Evolutionary conservation across 169 alveolate genomes (phyloP), one percentile per base, ranked within the genome.

Genomic region (Pseudocohnilembus persalinus): DNA sequence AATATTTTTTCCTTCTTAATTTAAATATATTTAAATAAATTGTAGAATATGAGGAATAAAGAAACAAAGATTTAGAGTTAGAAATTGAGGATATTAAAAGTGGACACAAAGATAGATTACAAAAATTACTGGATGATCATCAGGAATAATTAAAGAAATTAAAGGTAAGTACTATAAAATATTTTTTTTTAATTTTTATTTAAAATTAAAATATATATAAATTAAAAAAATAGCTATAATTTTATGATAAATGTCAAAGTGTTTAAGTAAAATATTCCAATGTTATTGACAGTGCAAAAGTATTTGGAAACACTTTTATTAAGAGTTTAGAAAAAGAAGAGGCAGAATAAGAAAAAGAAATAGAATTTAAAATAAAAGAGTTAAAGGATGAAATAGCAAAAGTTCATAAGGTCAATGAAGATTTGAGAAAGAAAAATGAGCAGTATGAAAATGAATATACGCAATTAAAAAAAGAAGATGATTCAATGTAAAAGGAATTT

Each of bases 281-380:
- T 81, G 90, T 86, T 0, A 85, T 86, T 28, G 90, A 86, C 64
- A 86, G 81, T 81, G 83, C 90, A 26, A 86, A 86, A 86, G 81
- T 74, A n/a, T 86, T 73, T 80, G 90, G 90, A 68, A 86, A 83
- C 1, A 77, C 82, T 0, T 86, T 86, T 68, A 86, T 86, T 74
- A 63, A 81, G 16, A 81, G 90, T 74, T 64, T 86, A 63, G 90
- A 86, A 35, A 86, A 86, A 29, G 77, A 86, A 73, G 90, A 86
- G 31, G 83, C 83, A 27, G 87, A 80, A 75, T 86, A 86, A 74
- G 90, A 86, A 33, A 86, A 86, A 35, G 90, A 86, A 74, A 86
- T 86, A 29, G 90, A 86, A 73, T 86, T 80, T 35, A 80, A 86
- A 65, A 86, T 86, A 0, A 86, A 86, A 75, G 90, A 86, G 73